Evolutionary conservation across 2,329 filamentous ascomycete genomes (phyloP).

Genomic region (Aspergillus pseudonomiae): DNA sequence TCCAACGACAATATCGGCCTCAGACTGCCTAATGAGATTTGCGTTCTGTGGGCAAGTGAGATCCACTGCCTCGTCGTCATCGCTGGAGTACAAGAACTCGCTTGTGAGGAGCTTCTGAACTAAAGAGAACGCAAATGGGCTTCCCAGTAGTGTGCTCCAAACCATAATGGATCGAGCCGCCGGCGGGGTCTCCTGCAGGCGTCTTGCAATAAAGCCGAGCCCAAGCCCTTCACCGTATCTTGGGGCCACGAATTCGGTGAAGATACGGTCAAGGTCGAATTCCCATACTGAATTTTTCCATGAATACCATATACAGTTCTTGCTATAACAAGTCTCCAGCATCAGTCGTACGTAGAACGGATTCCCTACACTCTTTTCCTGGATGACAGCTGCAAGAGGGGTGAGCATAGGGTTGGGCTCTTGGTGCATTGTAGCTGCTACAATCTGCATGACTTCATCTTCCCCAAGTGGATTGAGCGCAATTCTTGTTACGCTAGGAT

Average conservation of each 20-base stretch:
- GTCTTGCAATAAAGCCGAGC: conserved; percentile 77
- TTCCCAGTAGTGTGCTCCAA: conserved; percentile 84
- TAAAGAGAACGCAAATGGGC: conserved; percentile 79
- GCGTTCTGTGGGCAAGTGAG: conserved; percentile 42
- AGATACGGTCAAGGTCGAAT: conserved; percentile 82
- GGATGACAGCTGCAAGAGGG: conserved; percentile 79
- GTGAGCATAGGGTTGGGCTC: conserved; percentile 69
- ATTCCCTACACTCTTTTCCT: conserved; percentile 86
- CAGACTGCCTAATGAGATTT: conserved; percentile 60
- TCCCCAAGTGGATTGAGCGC: conserved; percentile 74
- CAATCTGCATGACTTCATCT: conserved; percentile 78
- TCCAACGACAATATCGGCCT: conserved; percentile 68
- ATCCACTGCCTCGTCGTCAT: conserved; percentile 46
- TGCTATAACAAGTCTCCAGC: conserved; percentile 82
- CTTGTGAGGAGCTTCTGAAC: conserved; percentile 76
- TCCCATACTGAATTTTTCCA: conserved; percentile 82
- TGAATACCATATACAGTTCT: conserved; percentile 87
- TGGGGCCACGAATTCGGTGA: conserved; percentile 79
- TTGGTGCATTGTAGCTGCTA: conserved; percentile 78
- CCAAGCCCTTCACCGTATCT: conserved; percentile 79
- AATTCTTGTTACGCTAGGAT: conserved; percentile 68
- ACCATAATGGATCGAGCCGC: conserved; percentile 77
- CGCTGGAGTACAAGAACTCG: conserved; percentile 65
- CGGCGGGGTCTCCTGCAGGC: conserved; percentile 73
- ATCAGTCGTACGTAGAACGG: conserved; percentile 92